Conservation (phyloP, 139 green algal genomes). For the Chlorella sp. region DNA sequence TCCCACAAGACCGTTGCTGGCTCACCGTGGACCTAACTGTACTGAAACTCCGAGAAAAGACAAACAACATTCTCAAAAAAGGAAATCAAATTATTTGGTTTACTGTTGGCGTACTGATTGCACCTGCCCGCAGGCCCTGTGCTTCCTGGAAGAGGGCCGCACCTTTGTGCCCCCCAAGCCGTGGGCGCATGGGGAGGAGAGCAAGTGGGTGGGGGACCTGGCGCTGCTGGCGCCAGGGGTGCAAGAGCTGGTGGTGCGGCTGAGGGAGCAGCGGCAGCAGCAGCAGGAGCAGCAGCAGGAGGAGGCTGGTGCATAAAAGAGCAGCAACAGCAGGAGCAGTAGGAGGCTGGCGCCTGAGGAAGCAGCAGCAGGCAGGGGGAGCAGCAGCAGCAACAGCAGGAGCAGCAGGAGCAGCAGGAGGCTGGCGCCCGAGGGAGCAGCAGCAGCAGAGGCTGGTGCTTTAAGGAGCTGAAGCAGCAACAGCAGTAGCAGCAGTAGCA, state of each 20-base stretch:
- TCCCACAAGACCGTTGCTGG: too few relatives aligned
- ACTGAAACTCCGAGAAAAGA: background rate
- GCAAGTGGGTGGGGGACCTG: conserved; percentile 31
- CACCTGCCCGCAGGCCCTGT: conserved; percentile 49
- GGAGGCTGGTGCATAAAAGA: background rate
- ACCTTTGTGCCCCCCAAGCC: conserved; percentile 62
- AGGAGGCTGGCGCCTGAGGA: too few relatives aligned
- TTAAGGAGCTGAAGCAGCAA: conserved; percentile 24
- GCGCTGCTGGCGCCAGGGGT: conserved; percentile 43
- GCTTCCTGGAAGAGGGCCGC: conserved; percentile 57
- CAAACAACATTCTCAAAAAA: too few relatives aligned
- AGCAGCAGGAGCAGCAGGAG: background rate
- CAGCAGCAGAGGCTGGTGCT: background rate
- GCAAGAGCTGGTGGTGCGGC: conserved; percentile 31
- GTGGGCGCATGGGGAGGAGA: conserved; percentile 47
- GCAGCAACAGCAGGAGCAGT: background rate
- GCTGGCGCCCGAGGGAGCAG: too few relatives aligned
- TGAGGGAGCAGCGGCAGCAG: conserved; percentile 16
- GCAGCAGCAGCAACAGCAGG: background rate
- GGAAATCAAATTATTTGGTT: too few relatives aligned
- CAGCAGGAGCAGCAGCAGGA: background rate
- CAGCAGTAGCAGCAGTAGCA: background rate
- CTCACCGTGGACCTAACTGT: background rate
- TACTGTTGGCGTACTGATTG: too few relatives aligned
- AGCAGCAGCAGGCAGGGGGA: background rate